Conservation (phyloP, 495 filamentous ascomycete species). For the Chaetomidium leptoderma region DNA sequence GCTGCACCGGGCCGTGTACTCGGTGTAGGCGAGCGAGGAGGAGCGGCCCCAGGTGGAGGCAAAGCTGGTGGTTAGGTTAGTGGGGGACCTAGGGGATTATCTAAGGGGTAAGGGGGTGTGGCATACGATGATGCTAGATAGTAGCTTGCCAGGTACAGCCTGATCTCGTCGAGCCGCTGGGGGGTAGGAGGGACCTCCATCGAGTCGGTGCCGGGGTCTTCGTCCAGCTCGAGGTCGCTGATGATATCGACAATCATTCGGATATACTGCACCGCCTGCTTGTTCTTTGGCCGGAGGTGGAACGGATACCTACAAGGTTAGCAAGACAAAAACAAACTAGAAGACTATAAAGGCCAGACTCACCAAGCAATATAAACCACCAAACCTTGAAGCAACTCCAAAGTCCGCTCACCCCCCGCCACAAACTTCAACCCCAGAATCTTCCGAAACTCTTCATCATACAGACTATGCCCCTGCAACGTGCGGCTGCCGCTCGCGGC, state of each 20-base stretch:
- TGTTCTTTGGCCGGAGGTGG: conserved; percentile 46
- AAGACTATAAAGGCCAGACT: conserved; percentile 15
- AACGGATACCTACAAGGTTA: conserved; percentile 42
- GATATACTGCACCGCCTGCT: conserved; percentile 41
- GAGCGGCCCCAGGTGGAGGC: conserved; percentile 33
- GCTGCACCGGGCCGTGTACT: conserved; percentile 34
- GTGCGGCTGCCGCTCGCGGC: conserved; percentile 40
- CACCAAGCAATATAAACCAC: conserved; percentile 46
- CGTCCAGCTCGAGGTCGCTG: conserved; percentile 40
- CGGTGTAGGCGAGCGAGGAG: conserved; percentile 27
- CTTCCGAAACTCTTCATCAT: conserved; percentile 49
- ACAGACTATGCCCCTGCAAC: conserved; percentile 44
- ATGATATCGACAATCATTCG: conserved; percentile 47
- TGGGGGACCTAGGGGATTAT: neutral
- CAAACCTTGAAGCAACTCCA: conserved; percentile 44
- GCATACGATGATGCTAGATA: conserved; percentile 37
- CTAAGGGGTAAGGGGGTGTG: neutral
- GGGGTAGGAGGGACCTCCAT: neutral
- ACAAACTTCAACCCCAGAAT: conserved; percentile 47
- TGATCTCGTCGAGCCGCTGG: conserved; percentile 34
- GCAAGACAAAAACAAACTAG: neutral
- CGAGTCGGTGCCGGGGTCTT: conserved; percentile 26
- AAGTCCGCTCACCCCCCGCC: conserved; percentile 42
- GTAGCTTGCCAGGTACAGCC: conserved; percentile 39
- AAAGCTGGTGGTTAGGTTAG: conserved; percentile 24